Evolutionary conservation across 2,329 filamentous ascomycete species (phyloP).

Genomic region (Fusarium marasasianum): DNA sequence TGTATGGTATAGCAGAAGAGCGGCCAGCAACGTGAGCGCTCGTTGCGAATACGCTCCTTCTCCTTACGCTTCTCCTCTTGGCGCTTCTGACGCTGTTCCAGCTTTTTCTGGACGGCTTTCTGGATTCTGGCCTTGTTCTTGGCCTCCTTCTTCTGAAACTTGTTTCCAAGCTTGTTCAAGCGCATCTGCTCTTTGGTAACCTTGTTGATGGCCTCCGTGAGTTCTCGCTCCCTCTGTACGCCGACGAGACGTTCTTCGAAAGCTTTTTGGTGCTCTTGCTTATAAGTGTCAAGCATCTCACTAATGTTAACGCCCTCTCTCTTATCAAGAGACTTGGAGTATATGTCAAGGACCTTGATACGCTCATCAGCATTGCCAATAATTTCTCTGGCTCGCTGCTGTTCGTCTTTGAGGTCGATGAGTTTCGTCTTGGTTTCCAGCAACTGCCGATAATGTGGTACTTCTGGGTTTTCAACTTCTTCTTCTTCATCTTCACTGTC

Average conservation of each 20-base stretch:
- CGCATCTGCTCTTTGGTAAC: conserved; percentile 47
- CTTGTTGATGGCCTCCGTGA: conserved; percentile 47
- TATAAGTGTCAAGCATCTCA: conserved; percentile 53
- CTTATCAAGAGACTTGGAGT: conserved; percentile 50
- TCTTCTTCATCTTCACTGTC: conserved; percentile 40
- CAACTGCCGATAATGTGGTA: conserved; percentile 15
- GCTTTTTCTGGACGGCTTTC: conserved; percentile 50
- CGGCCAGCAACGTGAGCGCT: conserved; percentile 61
- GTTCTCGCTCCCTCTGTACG: conserved; percentile 43
- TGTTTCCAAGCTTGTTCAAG: conserved; percentile 43
- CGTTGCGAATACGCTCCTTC: conserved; percentile 53
- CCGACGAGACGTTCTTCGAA: conserved; percentile 54
- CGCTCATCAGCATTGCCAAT: conserved; percentile 46
- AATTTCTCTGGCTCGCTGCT: conserved; percentile 32
- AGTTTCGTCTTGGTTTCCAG: conserved; percentile 46
- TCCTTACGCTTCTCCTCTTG: conserved; percentile 53
- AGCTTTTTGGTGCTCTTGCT: conserved; percentile 52
- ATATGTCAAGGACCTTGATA: conserved; percentile 53
- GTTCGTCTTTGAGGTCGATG: conserved; percentile 39
- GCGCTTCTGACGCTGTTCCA: conserved; percentile 48
- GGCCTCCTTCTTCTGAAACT: conserved; percentile 41
- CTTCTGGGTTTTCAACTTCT: conserved; percentile 39
- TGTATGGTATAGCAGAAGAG: conserved; percentile 59
- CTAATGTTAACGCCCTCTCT: conserved; percentile 49
- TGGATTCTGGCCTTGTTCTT: conserved; percentile 47